phyloP scores from a whole-genome alignment of 345 rosid species.

The Eucalyptus cladocalyx region DNA sequence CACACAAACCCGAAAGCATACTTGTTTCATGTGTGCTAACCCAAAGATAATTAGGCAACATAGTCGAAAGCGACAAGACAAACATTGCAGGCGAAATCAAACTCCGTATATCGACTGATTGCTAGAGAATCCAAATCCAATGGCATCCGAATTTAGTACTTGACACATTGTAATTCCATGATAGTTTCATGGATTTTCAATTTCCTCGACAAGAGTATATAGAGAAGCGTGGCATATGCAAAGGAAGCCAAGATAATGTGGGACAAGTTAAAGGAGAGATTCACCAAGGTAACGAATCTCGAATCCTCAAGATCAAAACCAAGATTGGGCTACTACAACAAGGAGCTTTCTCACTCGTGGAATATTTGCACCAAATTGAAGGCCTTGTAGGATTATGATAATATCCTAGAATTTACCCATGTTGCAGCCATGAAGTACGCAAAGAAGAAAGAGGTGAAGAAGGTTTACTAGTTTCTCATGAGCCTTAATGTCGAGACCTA shows the following conservation, averaged over 20 bases:
- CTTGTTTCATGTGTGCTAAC: neutral
- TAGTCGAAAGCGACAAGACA: neutral
- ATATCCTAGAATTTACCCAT: neutral
- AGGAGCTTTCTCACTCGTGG: neutral
- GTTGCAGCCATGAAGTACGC: neutral
- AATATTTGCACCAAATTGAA: neutral
- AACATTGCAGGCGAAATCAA: neutral
- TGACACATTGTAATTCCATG: neutral
- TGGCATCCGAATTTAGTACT: too few relatives aligned
- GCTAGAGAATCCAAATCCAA: neutral
- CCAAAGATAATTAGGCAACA: neutral
- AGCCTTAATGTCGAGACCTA: neutral
- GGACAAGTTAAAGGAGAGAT: neutral
- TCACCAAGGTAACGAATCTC: neutral
- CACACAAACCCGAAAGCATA: neutral
- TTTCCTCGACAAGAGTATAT: neutral
- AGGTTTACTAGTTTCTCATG: neutral
- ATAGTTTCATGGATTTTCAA: neutral
- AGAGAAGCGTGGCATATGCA: neutral
- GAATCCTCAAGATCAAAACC: neutral
- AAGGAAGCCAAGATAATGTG: neutral
- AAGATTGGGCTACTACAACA: neutral
- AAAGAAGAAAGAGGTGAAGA: neutral
- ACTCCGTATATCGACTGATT: neutral
- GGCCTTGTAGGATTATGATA: neutral